Evolutionary conservation across 805 yeast species (phyloP), one percentile per base, ranked within the genome.

Genomic region (Saturnispora zaruensis): DNA sequence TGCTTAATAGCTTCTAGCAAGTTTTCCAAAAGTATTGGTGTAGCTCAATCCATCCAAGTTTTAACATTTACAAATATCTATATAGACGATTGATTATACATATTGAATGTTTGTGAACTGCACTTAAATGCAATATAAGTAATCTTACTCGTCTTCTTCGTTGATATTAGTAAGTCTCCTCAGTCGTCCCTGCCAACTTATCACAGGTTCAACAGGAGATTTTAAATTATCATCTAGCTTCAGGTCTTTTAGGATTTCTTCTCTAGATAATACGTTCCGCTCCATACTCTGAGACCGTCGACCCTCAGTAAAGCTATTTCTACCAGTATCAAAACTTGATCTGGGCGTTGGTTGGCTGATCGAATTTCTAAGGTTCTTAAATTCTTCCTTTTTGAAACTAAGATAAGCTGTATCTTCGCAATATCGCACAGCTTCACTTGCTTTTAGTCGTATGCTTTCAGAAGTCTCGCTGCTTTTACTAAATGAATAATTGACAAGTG

Each of bases 81-180:
- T 38, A 38, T 4, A 21, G 5, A 4, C 11, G 6, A 6, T 13
- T 9, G 26, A 44, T 16, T 8, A 20, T 24, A 32, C n/a, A 28
- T 13, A 26, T 21, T n/a, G 33, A 33, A 32, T 9, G 18, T 32
- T 20, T 44, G 20, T 25, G 5, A 20, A 36, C 33, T 33, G 21
- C 14, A 13, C 14, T 16, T 14, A 14, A 33, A 33, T 32, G 28
- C 28, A 9, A 21, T 44, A 18, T 28, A 16, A 13, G 26, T 26
- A 26, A 4, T 18, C 25, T 42, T 36, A 36, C 11, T 48, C 50
- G 6, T 41, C 46, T 23, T 48, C 50, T 28, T 48, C 50, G 13
- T 42, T 42, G 21, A 48, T 48, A 36, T 48, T 48, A 6, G 50
- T 48, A 14, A 48, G 37, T 20, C 50, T 34, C 36, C 50, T 33